Evolutionary conservation across 169 alveolate species (phyloP).

Genomic region (Amoebophrya sp.): DNA sequence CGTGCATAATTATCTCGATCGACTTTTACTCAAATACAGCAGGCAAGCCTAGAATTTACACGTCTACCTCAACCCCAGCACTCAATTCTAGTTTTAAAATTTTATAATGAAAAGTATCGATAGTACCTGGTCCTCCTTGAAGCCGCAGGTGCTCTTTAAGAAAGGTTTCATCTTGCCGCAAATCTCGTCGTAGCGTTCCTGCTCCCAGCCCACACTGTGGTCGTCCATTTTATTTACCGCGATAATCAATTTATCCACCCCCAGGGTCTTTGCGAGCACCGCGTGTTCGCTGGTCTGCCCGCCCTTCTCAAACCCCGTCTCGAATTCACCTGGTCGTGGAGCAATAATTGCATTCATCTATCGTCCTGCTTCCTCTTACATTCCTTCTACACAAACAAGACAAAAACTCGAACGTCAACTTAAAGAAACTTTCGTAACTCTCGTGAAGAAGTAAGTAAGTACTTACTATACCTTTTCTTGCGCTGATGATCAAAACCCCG

Average conservation of each 20-base stretch:
- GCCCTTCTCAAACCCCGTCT: slow-evolving; percentile 98
- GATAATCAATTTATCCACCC: slow-evolving; percentile 90
- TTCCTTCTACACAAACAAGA: no score
- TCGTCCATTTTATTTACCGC: slow-evolving; percentile 99
- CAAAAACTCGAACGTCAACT: no score
- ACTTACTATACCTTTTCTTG: slow-evolving; percentile 51
- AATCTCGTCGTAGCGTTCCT: slow-evolving; percentile 71
- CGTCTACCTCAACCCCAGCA: no score
- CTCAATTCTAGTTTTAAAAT: no score
- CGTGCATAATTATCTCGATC: no score
- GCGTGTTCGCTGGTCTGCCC: slow-evolving; percentile 99
- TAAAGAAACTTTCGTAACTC: no score
- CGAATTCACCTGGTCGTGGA: slow-evolving; percentile 97
- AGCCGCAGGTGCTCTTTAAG: slow-evolving; percentile 76
- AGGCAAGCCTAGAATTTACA: no score
- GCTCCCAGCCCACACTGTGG: slow-evolving; percentile 90
- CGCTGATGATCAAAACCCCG: slow-evolving; percentile 96
- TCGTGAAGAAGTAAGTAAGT: no score
- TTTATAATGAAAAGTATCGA: slow-evolving; percentile 80
- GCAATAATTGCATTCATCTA: no score
- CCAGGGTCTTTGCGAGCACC: slow-evolving; percentile 92
- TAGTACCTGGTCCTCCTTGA: slow-evolving; percentile 72
- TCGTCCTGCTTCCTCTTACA: no score
- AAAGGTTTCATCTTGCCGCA: slow-evolving; percentile 75
- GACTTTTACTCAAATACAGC: no score